Percentiles rank a stretch among this genome's conserved stretches.
Evolutionary conservation across 2,329 filamentous ascomycete genomes (phyloP).

Genomic region (Diaporthe ilicicola): DNA sequence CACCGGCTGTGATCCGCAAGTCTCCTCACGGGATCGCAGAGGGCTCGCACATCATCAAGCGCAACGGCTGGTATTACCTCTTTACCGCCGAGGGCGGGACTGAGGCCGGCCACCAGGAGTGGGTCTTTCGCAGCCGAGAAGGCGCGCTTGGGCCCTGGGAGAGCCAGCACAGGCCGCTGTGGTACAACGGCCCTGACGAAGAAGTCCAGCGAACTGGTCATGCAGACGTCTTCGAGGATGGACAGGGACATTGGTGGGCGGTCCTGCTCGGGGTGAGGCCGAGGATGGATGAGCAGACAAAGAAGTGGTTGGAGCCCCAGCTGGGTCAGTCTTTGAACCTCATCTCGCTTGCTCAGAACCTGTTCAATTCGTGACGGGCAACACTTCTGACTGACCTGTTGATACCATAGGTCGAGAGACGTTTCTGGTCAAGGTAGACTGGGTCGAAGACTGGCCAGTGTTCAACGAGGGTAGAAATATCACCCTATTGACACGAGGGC

Average conservation of each 20-base stretch:
- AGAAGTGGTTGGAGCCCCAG: constrained; percentile 48
- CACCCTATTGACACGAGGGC: constrained; percentile 46
- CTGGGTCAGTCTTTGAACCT: constrained; percentile 44
- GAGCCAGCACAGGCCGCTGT: constrained; percentile 52
- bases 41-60: constrained; percentile 50
- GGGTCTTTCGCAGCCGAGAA: constrained; percentile 55
- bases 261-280: constrained; percentile 57
- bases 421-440: constrained; percentile 58
- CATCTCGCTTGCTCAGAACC: not conserved
- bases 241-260: constrained; percentile 55
- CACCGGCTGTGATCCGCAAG: constrained; percentile 46
- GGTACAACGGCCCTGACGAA: constrained; percentile 55
- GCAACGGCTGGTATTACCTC: constrained; percentile 48
- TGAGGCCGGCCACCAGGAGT: constrained; percentile 60
- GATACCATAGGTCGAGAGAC: constrained; percentile 52
- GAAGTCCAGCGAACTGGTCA: constrained; percentile 61
- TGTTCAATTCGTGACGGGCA: not conserved
- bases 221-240: constrained; percentile 56
- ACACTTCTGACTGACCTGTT: not conserved
- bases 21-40: constrained; percentile 52
- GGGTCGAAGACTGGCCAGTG: constrained; percentile 60
- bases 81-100: constrained; percentile 52
- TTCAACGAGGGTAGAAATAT: constrained; percentile 57
- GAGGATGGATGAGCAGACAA: constrained; percentile 35
- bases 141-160: constrained; percentile 60